Evolutionary conservation across 768 basidiomycete genomes (phyloP), one percentile per base, ranked within the genome.

Genomic region (Macrocybe gigantea): DNA sequence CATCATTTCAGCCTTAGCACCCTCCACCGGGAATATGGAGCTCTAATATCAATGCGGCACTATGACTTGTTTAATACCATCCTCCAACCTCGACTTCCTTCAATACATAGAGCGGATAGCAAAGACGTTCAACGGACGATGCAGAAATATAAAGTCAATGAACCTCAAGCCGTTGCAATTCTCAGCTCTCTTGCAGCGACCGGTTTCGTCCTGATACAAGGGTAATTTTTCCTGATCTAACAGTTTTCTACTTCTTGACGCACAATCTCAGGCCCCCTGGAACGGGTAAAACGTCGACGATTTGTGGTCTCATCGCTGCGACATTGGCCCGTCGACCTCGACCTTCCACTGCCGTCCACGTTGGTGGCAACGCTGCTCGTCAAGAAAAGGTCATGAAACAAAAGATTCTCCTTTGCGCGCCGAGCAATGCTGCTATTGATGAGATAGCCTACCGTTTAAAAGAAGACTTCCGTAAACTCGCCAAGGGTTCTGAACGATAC

Each of bases 281-380:
- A 47, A 99, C 96, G 0, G 96, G 96, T 9, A 99, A 99, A 69
- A 99, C 96, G 7, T 95, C 91, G 14, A 99, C 96, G 1, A 98
- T 99, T 52, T 92, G 92, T 56, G 93, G 91, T 14, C 74, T 99
- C n/a, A 87, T 96, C 5, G 83, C 89, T 37, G 79, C 84, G 4
- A 92, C 87, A 60, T 62, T 96, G 35, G 78, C 85, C 2, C 74
- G 71, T 35, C 83, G 87, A 14, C 61, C 79, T 5, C 81, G 84
- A 33, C 61, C 78, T 1, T 66, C 76, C 22, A 73, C 78, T 7
- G 56, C 74, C 14, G 74, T 83, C 43, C 66, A 78, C 8, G 71
- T 71, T 30, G 80, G 82, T 14, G 59, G 46, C 39, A 14, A 41
- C 47, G 49, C 38, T 38, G 56, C 66, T n/a, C 67, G 77, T 1